Base-by-base conservation (phyloP, 2,329 filamentous ascomycete species). In the Tolypocladium guangdongense region DNA sequence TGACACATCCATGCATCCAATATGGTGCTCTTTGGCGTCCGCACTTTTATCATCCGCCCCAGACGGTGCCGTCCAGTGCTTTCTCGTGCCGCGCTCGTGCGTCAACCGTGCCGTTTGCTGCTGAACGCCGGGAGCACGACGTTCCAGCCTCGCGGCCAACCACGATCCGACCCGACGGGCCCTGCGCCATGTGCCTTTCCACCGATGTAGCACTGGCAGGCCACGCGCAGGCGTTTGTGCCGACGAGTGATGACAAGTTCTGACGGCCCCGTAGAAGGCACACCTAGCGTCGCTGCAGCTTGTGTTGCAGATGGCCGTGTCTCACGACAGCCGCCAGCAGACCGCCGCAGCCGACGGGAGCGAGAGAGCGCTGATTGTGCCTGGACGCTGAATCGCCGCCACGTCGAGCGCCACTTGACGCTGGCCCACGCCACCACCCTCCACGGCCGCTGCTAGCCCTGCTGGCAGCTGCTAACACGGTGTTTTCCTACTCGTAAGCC, bases 391-490 rank as follows among this genome's bases (percentile, higher is more conserved):
- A 41, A 22, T 20, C 16, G 45, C 27, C 43, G 51, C 51, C 51
- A 45, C 51, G 51, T 53, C 32, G 24, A 39, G 52, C 52, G 52
- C 52, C 52, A 50, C 52, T 36, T 33, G 51, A 41, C 36, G 41
- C 38, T 22, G 27, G 30, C n/a, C 37, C 27, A 50, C 47, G 52
- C 52, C 52, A 53, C 47, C 47, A 20, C n/a, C 18, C 43, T 8
- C 43, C 14, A 12, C 2, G 27, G 18, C 27, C 43, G 27, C 7
- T n/a, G 27, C 43, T 33, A 32, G 27, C 43, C 43, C 27, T n/a
- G 43, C 18, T n/a, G 27, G 27, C 18, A 16, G 11, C 27, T 14
- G 11, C 8, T 11, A 45, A 32, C 7, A 3, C 27, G n/a, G 24
- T 30, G 14, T 2, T 7, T 2, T 27, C 1, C n/a, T n/a, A n/a